phyloP scores from a whole-genome alignment of 2,329 filamentous ascomycete genomes.

The Davidsoniella virescens region DNA sequence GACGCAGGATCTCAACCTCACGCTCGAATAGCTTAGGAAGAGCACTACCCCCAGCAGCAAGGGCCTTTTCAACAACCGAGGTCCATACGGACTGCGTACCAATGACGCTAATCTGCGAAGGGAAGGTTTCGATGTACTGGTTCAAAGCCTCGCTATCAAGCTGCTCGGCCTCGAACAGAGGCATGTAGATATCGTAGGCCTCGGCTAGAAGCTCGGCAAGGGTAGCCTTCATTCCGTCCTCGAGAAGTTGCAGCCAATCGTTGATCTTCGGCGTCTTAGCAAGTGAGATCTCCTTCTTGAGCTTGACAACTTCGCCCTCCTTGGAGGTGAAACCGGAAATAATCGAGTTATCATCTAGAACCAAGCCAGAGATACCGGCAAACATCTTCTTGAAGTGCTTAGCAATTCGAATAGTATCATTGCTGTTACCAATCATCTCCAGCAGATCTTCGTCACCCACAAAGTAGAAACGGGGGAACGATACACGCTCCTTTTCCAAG shows the following conservation, averaged over 20 bases:
- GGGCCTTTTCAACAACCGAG: constrained; percentile 61
- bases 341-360: constrained; percentile 77
- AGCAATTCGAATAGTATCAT: constrained; percentile 86
- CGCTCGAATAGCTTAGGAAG: constrained; percentile 59
- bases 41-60: constrained; percentile 53
- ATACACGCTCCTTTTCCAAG: constrained; percentile 89
- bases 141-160: constrained; percentile 58
- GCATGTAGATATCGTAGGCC: constrained; percentile 66
- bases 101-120: constrained; percentile 88
- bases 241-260: constrained; percentile 90
- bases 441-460: constrained; percentile 96
- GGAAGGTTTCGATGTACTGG: constrained; percentile 68
- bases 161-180: constrained; percentile 54
- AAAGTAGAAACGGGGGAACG: constrained; percentile 98
- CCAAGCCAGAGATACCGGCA: constrained; percentile 76
- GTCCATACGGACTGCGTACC: constrained; percentile 93
- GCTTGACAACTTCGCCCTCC: constrained; percentile 72
- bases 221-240: constrained; percentile 85
- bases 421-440: constrained; percentile 99
- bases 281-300: constrained; percentile 85
- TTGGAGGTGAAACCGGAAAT: constrained; percentile 92
- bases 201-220: constrained; percentile 81
- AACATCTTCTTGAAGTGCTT: constrained; percentile 99
- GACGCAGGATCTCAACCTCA: constrained; percentile 68
- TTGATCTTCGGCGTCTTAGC: constrained; percentile 94